Evolutionary conservation across 164 flowering plant genomes (phyloP).

Genomic region (Tetrastigma voinierianum): DNA sequence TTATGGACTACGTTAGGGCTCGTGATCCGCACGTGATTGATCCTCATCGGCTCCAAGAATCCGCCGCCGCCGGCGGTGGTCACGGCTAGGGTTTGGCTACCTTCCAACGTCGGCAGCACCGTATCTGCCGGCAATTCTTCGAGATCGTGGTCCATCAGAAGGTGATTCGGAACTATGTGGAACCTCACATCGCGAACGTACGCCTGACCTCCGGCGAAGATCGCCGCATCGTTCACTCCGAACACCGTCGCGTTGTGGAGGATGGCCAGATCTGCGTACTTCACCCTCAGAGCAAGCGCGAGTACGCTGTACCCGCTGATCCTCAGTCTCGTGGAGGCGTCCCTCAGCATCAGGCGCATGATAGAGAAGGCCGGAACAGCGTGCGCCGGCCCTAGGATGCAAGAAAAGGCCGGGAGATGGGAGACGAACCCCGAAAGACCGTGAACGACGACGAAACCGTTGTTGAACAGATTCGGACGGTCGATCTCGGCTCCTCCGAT

Average conservation of each 20-base stretch:
- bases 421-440: conserved; percentile 53
- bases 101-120: conserved; percentile 34
- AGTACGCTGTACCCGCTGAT: conserved; percentile 44
- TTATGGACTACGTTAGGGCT: conserved; percentile 21
- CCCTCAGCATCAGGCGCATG: conserved; percentile 50
- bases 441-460: conserved; percentile 52
- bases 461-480: conserved; percentile 58
- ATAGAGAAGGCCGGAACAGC: conserved; percentile 14
- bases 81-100: conserved; percentile 33
- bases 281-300: conserved; percentile 42
- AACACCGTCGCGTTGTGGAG: conserved; percentile 50
- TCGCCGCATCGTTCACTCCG: conserved; percentile 41
- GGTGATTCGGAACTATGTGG: conserved; percentile 50
- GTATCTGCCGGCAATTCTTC: conserved; percentile 38
- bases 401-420: conserved; percentile 54
- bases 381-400: conserved; percentile 31
- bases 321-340: conserved; percentile 45
- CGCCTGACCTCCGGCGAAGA: conserved; percentile 44
- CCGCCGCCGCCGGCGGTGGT: conserved; percentile 24
- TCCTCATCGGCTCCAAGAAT: conserved; percentile 30
- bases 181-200: conserved; percentile 45
- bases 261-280: conserved; percentile 40
- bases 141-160: conserved; percentile 40
- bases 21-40: conserved; percentile 31
- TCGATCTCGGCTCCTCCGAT: conserved; percentile 57